phyloP scores from a whole-genome alignment of 2,329 filamentous ascomycete species.

The Hymenoscyphus fructigenus region DNA sequence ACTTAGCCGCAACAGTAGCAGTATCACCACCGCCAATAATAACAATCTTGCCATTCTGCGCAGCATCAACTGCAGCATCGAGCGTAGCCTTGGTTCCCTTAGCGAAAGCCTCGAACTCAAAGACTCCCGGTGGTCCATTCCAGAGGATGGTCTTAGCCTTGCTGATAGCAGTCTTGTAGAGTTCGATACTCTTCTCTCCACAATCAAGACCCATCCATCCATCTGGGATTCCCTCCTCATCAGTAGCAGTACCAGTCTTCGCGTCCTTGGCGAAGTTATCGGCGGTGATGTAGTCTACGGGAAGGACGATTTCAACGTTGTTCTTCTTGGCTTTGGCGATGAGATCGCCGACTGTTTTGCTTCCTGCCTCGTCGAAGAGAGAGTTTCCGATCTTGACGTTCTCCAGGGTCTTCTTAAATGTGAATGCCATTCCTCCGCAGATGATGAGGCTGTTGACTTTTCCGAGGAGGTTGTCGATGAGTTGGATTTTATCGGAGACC shows the following conservation, averaged over 20 bases:
- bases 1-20: slow-evolving; percentile 96
- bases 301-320: slow-evolving; percentile 91
- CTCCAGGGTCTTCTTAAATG: slow-evolving; percentile 99
- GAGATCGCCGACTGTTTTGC: slow-evolving; percentile 85
- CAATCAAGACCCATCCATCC: slow-evolving; percentile 98
- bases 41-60: slow-evolving; percentile 84
- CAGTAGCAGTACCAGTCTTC: slow-evolving; percentile 75
- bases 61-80: slow-evolving; percentile 80
- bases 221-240: slow-evolving; percentile 86
- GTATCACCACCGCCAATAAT: slow-evolving; percentile 99
- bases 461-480: slow-evolving; percentile 97
- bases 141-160: slow-evolving; percentile 95
- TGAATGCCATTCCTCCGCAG: slow-evolving; percentile 98
- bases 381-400: slow-evolving; percentile 84
- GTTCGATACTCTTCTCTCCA: slow-evolving; percentile 81
- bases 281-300: slow-evolving; percentile 92
- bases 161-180: slow-evolving; percentile 84
- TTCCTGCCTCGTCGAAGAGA: slow-evolving; percentile 89
- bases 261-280: slow-evolving; percentile 93
- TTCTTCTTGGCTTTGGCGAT: slow-evolving; percentile 96
- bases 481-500: slow-evolving; percentile 99
- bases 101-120: slow-evolving; percentile 95
- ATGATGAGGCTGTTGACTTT: slow-evolving; percentile 98
- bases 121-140: slow-evolving; percentile 97
- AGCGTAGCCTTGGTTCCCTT: slow-evolving; percentile 89